Evolutionary conservation across 148 eudicot species (phyloP).

Genomic region (Amaranthus palmeri): DNA sequence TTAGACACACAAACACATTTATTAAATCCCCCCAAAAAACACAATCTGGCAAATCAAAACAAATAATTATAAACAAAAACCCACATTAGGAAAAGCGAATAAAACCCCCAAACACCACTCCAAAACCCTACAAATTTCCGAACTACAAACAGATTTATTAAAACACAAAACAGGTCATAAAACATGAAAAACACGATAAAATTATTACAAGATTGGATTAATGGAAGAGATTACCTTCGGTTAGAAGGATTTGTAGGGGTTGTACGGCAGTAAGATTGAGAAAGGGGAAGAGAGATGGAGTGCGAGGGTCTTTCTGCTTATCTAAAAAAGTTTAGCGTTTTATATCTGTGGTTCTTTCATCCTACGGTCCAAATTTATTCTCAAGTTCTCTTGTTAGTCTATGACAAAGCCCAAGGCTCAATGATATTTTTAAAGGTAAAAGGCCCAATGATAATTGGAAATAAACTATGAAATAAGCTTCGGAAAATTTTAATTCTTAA

Average conservation of each 20-base stretch:
- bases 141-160: background rate
- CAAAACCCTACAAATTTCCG: conserved; percentile 3
- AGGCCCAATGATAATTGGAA: no score
- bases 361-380: conserved; percentile 1
- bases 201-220: background rate
- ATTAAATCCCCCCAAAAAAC: background rate
- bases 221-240: conserved; percentile 3
- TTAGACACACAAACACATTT: no score
- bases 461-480: no score
- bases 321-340: background rate
- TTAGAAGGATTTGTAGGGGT: conserved; percentile 10
- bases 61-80: background rate
- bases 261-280: background rate
- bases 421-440: background rate
- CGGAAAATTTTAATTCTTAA: no score
- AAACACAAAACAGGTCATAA: conserved; percentile 9
- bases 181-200: background rate
- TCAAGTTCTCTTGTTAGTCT: background rate
- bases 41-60: background rate
- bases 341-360: conserved; percentile 10
- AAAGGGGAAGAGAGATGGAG: background rate
- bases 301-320: conserved; percentile 9
- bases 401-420: conserved; percentile 1
- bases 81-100: background rate
- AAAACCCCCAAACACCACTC: conserved; percentile 1